phyloP scores from a whole-genome alignment of 768 basidiomycete genomes.

The Lactarius pseudohatsudake region DNA sequence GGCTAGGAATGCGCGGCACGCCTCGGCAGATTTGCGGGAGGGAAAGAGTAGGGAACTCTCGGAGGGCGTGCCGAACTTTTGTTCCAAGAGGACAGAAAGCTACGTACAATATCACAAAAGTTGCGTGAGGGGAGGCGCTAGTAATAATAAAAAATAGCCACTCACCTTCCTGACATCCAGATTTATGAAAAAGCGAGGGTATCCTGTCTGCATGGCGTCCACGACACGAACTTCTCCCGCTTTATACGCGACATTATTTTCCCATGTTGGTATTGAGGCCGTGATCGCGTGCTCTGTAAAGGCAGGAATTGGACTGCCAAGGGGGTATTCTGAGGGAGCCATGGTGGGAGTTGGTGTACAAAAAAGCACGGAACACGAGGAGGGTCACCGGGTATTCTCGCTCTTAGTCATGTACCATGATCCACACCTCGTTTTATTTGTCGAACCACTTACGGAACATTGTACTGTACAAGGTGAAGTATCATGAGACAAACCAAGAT shows the following conservation, averaged over 20 bases:
- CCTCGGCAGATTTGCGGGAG: constrained; percentile 66
- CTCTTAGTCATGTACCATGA: neutral
- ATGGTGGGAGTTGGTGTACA: neutral
- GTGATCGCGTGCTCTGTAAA: constrained; percentile 87
- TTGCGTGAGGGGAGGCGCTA: neutral
- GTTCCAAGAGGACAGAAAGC: constrained; percentile 76
- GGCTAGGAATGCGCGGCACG: constrained; percentile 73
- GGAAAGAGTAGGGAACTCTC: constrained; percentile 84
- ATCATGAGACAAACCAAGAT: neutral
- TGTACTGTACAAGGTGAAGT: constrained; percentile 13
- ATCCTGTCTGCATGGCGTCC: constrained; percentile 81
- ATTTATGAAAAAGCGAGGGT: constrained; percentile 95
- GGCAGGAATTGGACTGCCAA: constrained; percentile 60
- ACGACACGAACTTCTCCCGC: constrained; percentile 80
- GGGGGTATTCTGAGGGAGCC: constrained; percentile 27
- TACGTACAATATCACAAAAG: constrained; percentile 34
- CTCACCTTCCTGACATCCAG: constrained; percentile 76
- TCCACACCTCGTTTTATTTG: neutral
- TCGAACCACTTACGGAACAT: neutral
- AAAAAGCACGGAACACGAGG: no score
- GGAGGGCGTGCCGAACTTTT: constrained; percentile 68
- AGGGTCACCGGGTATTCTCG: neutral
- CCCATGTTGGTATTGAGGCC: constrained; percentile 92
- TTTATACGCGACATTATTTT: constrained; percentile 89
- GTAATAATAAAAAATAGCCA: neutral